Evolutionary conservation across 192 early-diverging fungal genomes (phyloP).

Genomic region (Mortierella alpina): DNA sequence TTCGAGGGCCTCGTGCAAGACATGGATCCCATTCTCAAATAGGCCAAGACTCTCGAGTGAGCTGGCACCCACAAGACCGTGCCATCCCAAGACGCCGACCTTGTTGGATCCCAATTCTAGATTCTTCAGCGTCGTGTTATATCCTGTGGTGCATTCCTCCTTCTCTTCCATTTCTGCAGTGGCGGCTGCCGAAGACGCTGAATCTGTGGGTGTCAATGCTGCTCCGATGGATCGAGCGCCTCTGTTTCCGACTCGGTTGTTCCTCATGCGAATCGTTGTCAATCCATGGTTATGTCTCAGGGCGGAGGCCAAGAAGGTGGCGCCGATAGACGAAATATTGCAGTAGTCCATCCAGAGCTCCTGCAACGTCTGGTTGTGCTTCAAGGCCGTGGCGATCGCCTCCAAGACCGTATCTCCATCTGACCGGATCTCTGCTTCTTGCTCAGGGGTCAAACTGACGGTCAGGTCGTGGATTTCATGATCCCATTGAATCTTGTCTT

Average conservation of each 20-base stretch:
- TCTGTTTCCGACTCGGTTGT: constrained; percentile 57
- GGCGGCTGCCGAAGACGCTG: neutral
- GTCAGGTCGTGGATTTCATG: constrained; percentile 27
- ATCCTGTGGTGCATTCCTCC: neutral
- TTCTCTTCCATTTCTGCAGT: neutral
- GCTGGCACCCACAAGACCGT: constrained; percentile 48
- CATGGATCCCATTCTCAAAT: constrained; percentile 56
- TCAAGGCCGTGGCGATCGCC: constrained; percentile 31
- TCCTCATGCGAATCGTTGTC: constrained; percentile 50
- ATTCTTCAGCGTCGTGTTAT: constrained; percentile 28
- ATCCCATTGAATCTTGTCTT: constrained; percentile 38
- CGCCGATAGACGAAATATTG: constrained; percentile 53
- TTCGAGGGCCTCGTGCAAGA: constrained; percentile 39
- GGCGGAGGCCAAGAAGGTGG: constrained; percentile 30
- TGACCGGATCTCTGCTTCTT: constrained; percentile 31
- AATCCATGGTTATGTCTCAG: constrained; percentile 33
- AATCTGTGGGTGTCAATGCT: constrained; percentile 4
- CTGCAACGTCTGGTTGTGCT: constrained; percentile 36
- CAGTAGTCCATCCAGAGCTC: constrained; percentile 58
- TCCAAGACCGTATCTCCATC: constrained; percentile 56
- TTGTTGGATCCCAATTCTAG: constrained; percentile 60
- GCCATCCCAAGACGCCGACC: constrained; percentile 53
- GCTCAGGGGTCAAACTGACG: constrained; percentile 8
- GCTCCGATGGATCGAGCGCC: constrained; percentile 50
- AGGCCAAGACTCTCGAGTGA: constrained; percentile 54